These are phyloP conservation scores for Starmerella vitae DNA, from an alignment of 805 yeast species.

Conservation along the genomic window DNA sequence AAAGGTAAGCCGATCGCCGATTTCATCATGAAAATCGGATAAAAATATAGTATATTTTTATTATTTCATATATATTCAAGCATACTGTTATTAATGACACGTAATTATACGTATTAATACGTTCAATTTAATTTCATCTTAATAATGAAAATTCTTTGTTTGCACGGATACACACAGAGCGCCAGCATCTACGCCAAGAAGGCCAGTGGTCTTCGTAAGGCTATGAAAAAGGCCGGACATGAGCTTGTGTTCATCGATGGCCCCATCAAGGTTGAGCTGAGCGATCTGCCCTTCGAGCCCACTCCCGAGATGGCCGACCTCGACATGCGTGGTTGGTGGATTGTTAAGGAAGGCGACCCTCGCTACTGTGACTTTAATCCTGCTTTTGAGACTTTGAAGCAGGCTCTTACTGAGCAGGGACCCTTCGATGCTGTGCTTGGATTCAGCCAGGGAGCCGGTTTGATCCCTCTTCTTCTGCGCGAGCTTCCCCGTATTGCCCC, in stretches of 20 bases:
- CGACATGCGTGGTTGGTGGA: conserved; percentile 63
- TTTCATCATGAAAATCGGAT: conserved; percentile 1
- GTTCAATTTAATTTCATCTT: no score
- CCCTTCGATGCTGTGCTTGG: conserved; percentile 86
- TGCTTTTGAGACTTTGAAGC: conserved; percentile 39
- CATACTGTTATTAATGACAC: no score
- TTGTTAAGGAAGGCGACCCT: conserved; percentile 33
- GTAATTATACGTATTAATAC: neutral
- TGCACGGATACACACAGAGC: conserved; percentile 74
- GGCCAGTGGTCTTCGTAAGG: conserved; percentile 76
- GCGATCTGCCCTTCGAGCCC: conserved; percentile 59
- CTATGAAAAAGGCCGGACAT: conserved; percentile 48
- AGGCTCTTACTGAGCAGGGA: conserved; percentile 47
- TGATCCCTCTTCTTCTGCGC: conserved; percentile 57
- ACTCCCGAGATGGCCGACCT: conserved; percentile 19
- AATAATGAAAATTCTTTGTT: conserved; percentile 47
- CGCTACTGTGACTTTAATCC: conserved; percentile 27
- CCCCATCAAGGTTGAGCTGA: conserved; percentile 49
- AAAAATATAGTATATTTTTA: no score
- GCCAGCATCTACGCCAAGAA: conserved; percentile 75
- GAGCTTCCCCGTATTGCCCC: conserved; percentile 41
- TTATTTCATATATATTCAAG: no score
- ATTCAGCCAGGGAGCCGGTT: conserved; percentile 89
- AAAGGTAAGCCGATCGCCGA: no score
- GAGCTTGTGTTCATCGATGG: conserved; percentile 70